Conservation (phyloP, 768 basidiomycete genomes). For the Leccinum subgranulosum region DNA sequence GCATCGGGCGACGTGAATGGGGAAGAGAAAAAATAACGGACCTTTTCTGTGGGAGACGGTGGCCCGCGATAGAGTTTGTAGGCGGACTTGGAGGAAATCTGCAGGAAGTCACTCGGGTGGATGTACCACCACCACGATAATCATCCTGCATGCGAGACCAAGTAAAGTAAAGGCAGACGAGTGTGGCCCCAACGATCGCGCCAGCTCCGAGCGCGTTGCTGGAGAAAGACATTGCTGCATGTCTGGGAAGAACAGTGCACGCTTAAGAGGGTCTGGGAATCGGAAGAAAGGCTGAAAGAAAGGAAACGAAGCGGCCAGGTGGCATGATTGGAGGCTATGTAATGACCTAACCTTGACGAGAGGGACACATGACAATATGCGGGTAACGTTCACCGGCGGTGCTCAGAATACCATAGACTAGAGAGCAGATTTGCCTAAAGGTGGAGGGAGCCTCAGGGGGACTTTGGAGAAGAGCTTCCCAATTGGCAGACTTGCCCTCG, state of each 20-base stretch:
- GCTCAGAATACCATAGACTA: too few relatives aligned
- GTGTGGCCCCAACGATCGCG: background rate
- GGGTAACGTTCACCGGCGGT: too few relatives aligned
- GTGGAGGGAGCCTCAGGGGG: too few relatives aligned
- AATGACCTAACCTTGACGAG: background rate
- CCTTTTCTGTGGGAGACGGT: conserved; percentile 3
- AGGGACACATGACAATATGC: too few relatives aligned
- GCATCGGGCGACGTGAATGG: background rate
- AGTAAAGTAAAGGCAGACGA: conserved; percentile 1
- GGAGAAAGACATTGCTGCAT: background rate
- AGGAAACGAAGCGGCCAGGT: background rate
- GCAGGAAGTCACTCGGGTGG: background rate
- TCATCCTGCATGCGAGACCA: background rate
- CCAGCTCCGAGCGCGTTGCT: background rate
- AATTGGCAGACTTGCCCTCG: too few relatives aligned
- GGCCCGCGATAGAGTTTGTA: background rate
- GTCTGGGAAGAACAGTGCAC: background rate
- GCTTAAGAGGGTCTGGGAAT: conserved; percentile 9
- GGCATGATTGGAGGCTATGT: background rate
- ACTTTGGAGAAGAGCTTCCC: too few relatives aligned
- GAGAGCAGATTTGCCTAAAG: too few relatives aligned
- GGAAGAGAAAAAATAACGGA: background rate
- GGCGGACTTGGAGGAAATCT: conserved; percentile 10
- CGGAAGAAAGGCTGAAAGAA: conserved; percentile 1
- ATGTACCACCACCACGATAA: background rate